Evolutionary conservation across 768 basidiomycete genomes (phyloP).

Genomic region (Fomitopsis serialis): DNA sequence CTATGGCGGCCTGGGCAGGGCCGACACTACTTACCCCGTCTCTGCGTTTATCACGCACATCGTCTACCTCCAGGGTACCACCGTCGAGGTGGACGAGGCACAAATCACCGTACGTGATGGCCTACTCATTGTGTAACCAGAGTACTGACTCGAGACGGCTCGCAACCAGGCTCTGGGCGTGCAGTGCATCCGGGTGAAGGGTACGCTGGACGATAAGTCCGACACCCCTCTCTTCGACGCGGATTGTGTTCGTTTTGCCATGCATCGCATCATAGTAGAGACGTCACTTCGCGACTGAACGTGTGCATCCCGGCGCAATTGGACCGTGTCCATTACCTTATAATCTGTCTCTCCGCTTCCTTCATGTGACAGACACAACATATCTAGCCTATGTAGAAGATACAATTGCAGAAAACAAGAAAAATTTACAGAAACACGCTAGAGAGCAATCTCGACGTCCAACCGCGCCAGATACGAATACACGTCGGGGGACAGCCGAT

Average conservation of each 20-base stretch:
- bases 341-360: too few relatives aligned
- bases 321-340: too few relatives aligned
- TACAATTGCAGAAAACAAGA: neutral
- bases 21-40: slow-evolving; percentile 59
- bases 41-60: slow-evolving; percentile 85
- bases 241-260: slow-evolving; percentile 36
- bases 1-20: slow-evolving; percentile 54
- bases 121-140: neutral
- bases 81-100: slow-evolving; percentile 55
- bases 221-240: slow-evolving; percentile 40
- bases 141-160: neutral
- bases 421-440: slow-evolving; percentile 11
- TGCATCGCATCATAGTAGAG: slow-evolving; percentile 15
- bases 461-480: slow-evolving; percentile 82
- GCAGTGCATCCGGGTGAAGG: slow-evolving; percentile 46
- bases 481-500: slow-evolving; percentile 86
- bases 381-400: neutral
- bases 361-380: too few relatives aligned
- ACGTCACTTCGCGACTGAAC: neutral
- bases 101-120: slow-evolving; percentile 54
- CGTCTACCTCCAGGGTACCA: slow-evolving; percentile 63
- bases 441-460: slow-evolving; percentile 83
- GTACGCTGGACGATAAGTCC: slow-evolving; percentile 17
- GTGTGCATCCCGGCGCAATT: too few relatives aligned
- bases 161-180: slow-evolving; percentile 50